These are phyloP conservation scores for Aspergillus sp. DNA, from an alignment of 2,329 filamentous ascomycete species.

Conservation along the genomic window DNA sequence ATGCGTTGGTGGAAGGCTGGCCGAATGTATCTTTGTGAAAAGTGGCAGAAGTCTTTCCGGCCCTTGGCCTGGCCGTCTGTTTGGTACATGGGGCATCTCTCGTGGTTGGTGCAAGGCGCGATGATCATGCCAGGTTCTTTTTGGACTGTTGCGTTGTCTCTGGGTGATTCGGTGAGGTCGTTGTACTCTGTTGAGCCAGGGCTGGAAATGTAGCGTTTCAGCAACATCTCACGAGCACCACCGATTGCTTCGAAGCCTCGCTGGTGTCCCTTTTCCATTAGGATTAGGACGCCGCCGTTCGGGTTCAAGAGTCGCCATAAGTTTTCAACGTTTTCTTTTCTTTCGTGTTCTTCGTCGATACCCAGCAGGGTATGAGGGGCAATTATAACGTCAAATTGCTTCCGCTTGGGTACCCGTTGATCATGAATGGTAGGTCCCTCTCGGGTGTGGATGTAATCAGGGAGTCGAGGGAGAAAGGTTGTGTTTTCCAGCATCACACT, in stretches of 20 bases:
- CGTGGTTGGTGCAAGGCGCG: conserved; percentile 79
- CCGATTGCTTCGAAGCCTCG: conserved; percentile 91
- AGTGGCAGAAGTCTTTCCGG: conserved; percentile 87
- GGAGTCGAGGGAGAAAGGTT: conserved; percentile 87
- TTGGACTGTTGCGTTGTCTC: conserved; percentile 26
- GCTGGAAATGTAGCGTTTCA: conserved; percentile 70
- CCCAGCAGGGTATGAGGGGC: conserved; percentile 81
- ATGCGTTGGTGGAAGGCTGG: conserved; percentile 79
- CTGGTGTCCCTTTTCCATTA: conserved; percentile 88
- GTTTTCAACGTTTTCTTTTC: conserved; percentile 79
- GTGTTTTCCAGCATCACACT: conserved; percentile 81
- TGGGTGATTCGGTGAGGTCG: conserved; percentile 33
- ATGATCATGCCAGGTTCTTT: conserved; percentile 66
- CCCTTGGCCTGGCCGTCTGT: conserved; percentile 67
- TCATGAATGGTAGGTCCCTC: conserved; percentile 61
- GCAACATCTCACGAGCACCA: conserved; percentile 74
- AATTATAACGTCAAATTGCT: conserved; percentile 86
- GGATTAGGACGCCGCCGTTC: conserved; percentile 78
- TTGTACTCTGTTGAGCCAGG: conserved; percentile 52
- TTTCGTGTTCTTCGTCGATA: conserved; percentile 71
- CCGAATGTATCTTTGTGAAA: conserved; percentile 82
- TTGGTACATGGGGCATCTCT: conserved; percentile 83
- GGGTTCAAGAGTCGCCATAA: conserved; percentile 85
- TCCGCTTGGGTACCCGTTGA: conserved; percentile 57
- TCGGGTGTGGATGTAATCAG: conserved; percentile 72